Evolutionary conservation across 164 flowering plant species (phyloP), one percentile per base, ranked within the genome.

Genomic region (Kingdonia uniflora): DNA sequence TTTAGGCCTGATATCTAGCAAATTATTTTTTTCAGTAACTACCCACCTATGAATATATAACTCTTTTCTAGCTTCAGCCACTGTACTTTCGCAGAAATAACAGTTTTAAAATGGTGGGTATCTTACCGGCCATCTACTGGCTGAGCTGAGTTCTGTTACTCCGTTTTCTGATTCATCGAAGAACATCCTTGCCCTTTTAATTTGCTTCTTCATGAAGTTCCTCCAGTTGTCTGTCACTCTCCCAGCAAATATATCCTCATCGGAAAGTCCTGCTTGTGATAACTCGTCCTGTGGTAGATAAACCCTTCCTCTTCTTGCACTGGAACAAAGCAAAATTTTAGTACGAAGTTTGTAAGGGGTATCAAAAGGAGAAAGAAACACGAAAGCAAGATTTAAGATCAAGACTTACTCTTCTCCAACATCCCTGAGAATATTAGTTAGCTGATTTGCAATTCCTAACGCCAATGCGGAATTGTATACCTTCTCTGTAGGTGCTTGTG

Each of bases 101-200:
- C n/a, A n/a, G n/a, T n/a, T n/a, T n/a, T n/a, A n/a, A n/a, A n/a
- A n/a, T n/a, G n/a, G 10, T 19, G 2, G 15, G 52, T 16, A 26
- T 42, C 77, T 74, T 76, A 86, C 96, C 66, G 96, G 96, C 96
- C 96, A 88, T 80, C 96, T 70, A 55, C 96, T 88, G 15, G 86
- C 84, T 54, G 77, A 60, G 58, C 72, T 78, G 29, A 88, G 85
- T 64, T 88, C 85, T 45, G 74, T 68, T 23, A 85, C 85, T 35
- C 91, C 96, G 42, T 61, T 73, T 64, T 85, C 86, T 11, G 96
- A 86, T 64, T 85, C 78, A 25, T 80, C 82, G 53, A 85, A 88
- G 77, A 85, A 88, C 80, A 71, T 82, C 65, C 88, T 72, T 23
- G 96, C 94, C 56, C 95, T 73, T 63, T 76, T 78, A 19, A 88